A percentile compares a stretch with the other conserved stretches of the same genome.
phyloP scores from a whole-genome alignment of 164 flowering plant genomes.

The Litsea cubeba region DNA sequence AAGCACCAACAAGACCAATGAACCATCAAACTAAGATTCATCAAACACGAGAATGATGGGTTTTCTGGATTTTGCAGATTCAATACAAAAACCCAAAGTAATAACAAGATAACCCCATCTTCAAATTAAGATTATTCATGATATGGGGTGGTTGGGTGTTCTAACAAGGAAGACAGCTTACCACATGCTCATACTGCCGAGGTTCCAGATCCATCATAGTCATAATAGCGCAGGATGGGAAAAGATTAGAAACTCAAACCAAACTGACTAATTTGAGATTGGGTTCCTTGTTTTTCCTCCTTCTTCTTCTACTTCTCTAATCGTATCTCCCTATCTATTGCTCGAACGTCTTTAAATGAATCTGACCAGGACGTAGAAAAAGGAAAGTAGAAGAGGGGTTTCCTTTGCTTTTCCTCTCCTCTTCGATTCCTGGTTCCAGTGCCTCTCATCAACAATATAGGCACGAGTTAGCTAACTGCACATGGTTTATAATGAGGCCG shows the following conservation, averaged over 20 bases:
- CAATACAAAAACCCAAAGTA: not conserved
- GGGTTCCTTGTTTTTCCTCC: not conserved
- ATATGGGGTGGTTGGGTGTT: not conserved
- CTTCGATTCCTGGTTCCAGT: too few relatives aligned
- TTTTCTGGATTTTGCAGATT: too few relatives aligned
- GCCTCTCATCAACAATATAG: too few relatives aligned
- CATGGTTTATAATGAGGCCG: too few relatives aligned
- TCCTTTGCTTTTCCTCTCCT: too few relatives aligned
- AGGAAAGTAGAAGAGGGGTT: too few relatives aligned
- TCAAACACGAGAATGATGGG: not conserved
- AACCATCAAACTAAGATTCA: not conserved
- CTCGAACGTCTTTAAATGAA: too few relatives aligned
- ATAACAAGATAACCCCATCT: too few relatives aligned
- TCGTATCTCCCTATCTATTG: too few relatives aligned
- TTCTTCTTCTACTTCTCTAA: too few relatives aligned
- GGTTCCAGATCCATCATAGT: constrained; percentile 18
- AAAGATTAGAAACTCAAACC: not conserved
- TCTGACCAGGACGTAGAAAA: too few relatives aligned
- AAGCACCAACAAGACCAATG: not conserved
- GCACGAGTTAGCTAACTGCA: too few relatives aligned
- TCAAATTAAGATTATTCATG: not conserved
- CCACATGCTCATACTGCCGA: constrained; percentile 18
- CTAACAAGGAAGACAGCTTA: constrained; percentile 3
- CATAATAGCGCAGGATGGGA: not conserved
- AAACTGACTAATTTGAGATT: not conserved